Evolutionary conservation across 2,329 filamentous ascomycete genomes (phyloP).

Genomic region (Xylariaceae sp.): DNA sequence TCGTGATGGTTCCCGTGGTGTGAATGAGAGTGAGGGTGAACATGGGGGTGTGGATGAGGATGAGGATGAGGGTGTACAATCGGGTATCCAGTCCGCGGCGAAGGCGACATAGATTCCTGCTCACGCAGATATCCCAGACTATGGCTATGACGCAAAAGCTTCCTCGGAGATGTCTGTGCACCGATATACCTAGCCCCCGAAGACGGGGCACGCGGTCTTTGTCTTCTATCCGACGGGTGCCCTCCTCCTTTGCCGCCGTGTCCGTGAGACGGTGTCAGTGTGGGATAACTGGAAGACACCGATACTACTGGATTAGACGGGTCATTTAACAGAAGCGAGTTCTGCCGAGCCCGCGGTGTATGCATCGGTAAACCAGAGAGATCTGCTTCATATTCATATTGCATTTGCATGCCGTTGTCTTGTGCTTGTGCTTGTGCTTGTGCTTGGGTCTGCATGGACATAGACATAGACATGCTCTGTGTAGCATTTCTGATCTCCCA

Average conservation of each 20-base stretch:
- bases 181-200: constrained; percentile 46
- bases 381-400: constrained; percentile 36
- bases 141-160: constrained; percentile 33
- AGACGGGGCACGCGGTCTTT: constrained; percentile 49
- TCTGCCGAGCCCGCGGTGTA: constrained; percentile 43
- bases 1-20: constrained; percentile 11
- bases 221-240: constrained; percentile 34
- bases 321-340: too few relatives aligned
- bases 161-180: constrained; percentile 38
- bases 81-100: constrained; percentile 25
- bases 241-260: constrained; percentile 9
- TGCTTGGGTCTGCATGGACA: too few relatives aligned
- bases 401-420: constrained; percentile 16
- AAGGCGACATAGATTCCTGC: constrained; percentile 34
- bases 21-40: not conserved
- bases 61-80: not conserved
- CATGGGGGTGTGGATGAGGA: not conserved
- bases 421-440: too few relatives aligned
- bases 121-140: constrained; percentile 26
- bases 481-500: constrained; percentile 30
- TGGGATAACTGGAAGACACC: constrained; percentile 2
- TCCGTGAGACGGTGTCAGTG: constrained; percentile 18
- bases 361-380: constrained; percentile 48
- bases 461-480: constrained; percentile 36
- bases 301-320: too few relatives aligned